Evolutionary conservation across 306 rosid genomes (phyloP).

Genomic region (Quercus ilex): DNA sequence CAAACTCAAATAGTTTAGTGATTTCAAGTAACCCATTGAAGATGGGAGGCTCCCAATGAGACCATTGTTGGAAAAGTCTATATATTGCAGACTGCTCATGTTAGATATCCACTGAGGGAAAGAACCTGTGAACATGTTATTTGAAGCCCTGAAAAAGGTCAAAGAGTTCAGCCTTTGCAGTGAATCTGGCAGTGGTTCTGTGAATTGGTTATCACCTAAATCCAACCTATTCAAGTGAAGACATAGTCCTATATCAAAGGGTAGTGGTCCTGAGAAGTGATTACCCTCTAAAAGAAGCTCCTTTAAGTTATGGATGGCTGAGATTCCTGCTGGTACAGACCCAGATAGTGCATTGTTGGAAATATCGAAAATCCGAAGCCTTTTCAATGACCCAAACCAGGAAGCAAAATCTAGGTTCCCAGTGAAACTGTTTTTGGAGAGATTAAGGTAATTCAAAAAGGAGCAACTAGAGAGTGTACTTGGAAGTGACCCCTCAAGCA

Average conservation of each 20-base stretch:
- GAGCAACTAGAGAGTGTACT: constrained; percentile 49
- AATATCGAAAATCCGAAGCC: constrained; percentile 74
- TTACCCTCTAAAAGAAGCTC: constrained; percentile 49
- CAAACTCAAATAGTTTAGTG: constrained; percentile 46
- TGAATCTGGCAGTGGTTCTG: constrained; percentile 51
- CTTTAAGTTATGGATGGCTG: constrained; percentile 66
- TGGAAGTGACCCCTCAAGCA: constrained; percentile 67
- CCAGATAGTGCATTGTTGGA: constrained; percentile 72
- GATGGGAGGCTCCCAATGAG: constrained; percentile 53
- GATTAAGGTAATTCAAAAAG: constrained; percentile 52
- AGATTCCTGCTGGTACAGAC: constrained; percentile 51
- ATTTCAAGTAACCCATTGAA: constrained; percentile 49
- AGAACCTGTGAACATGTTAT: constrained; percentile 46
- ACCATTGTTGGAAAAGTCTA: constrained; percentile 66
- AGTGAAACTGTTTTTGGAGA: constrained; percentile 57
- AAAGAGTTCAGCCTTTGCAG: constrained; percentile 43
- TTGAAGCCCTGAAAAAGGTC: constrained; percentile 35
- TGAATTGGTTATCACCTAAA: constrained; percentile 52
- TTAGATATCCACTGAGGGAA: constrained; percentile 75
- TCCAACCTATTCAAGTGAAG: constrained; percentile 58
- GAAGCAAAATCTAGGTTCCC: constrained; percentile 46
- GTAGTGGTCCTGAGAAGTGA: constrained; percentile 66
- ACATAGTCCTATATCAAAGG: constrained; percentile 71
- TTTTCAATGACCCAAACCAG: constrained; percentile 56
- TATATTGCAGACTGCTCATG: constrained; percentile 45